Conservation (phyloP, 331 rosid genomes). For the Quercus phellos region DNA sequence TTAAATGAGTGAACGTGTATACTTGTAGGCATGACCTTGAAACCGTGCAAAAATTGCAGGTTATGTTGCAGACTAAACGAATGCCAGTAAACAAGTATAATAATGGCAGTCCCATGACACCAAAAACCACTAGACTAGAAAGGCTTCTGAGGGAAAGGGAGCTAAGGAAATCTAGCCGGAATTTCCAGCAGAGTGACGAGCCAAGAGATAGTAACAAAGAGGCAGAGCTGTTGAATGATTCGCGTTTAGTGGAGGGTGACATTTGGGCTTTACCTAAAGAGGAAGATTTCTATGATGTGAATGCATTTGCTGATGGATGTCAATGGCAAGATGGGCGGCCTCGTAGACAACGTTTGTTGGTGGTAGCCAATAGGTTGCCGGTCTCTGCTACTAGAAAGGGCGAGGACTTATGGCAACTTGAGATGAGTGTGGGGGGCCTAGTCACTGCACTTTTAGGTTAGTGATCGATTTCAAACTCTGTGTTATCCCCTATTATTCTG, state of each 20-base stretch:
- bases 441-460: constrained; percentile 96
- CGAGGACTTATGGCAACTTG: constrained; percentile 78
- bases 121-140: constrained; percentile 79
- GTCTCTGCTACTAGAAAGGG: constrained; percentile 87
- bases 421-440: constrained; percentile 87
- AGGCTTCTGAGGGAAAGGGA: constrained; percentile 95
- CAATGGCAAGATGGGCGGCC: constrained; percentile 55
- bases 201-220: constrained; percentile 40
- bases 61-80: constrained; percentile 33
- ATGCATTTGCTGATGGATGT: constrained; percentile 33
- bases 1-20: background rate
- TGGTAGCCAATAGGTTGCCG: constrained; percentile 92
- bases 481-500: constrained; percentile 15
- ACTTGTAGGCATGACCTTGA: background rate
- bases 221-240: constrained; percentile 42
- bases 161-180: constrained; percentile 56
- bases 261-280: constrained; percentile 28
- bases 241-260: constrained; percentile 27
- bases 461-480: constrained; percentile 22
- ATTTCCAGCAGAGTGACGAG: constrained; percentile 40
- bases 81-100: constrained; percentile 70
- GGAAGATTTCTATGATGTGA: constrained; percentile 51
- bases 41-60: constrained; percentile 5
- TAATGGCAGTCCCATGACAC: constrained; percentile 57
- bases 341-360: constrained; percentile 72